Percentiles rank a stretch among this genome's conserved stretches.
Conservation (phyloP, 2,329 filamentous ascomycete genomes). For the Calonectria pauciramosa region DNA sequence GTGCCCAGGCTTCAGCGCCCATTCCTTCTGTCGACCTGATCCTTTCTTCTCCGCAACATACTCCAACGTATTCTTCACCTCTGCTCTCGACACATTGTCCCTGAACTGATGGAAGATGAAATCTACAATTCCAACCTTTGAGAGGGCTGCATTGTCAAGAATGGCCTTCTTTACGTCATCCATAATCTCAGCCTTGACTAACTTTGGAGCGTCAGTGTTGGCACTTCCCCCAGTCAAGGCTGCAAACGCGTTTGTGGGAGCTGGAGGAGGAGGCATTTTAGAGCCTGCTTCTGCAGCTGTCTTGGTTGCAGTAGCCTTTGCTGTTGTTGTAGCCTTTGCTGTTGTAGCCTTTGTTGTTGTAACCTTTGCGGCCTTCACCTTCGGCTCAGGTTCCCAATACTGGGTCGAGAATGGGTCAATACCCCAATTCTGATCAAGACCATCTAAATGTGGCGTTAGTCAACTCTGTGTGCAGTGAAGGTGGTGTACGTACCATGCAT, state of each 20-base stretch:
- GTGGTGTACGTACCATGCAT: slow-evolving; percentile 72
- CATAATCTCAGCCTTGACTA: slow-evolving; percentile 56
- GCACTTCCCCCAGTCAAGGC: slow-evolving; percentile 45
- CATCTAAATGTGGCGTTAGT: slow-evolving; percentile 52
- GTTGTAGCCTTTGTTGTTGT: slow-evolving; percentile 42
- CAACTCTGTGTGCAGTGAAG: background rate
- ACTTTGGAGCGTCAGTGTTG: slow-evolving; percentile 41
- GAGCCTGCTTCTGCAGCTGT: slow-evolving; percentile 26
- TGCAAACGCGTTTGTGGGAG: slow-evolving; percentile 54
- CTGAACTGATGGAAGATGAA: slow-evolving; percentile 56
- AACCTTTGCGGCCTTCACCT: slow-evolving; percentile 42
- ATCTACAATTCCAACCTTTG: slow-evolving; percentile 58
- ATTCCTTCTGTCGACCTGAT: slow-evolving; percentile 53
- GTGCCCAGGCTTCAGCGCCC: slow-evolving; percentile 56
- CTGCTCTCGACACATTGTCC: slow-evolving; percentile 52
- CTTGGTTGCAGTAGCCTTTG: slow-evolving; percentile 2
- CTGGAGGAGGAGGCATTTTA: slow-evolving; percentile 52
- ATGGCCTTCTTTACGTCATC: slow-evolving; percentile 59
- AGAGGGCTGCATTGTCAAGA: slow-evolving; percentile 55
- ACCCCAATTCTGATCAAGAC: slow-evolving; percentile 61
- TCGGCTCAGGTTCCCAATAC: slow-evolving; percentile 77
- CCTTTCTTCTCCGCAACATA: slow-evolving; percentile 57
- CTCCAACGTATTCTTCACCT: slow-evolving; percentile 59
- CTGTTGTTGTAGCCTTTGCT: slow-evolving; percentile 24
- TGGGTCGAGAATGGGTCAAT: slow-evolving; percentile 88